Percentiles rank a stretch among this genome's conserved stretches.
These are phyloP conservation scores for Ophidiomyces ophidiicola DNA, from an alignment of 2,329 filamentous ascomycete genomes.

Conservation along the genomic window DNA sequence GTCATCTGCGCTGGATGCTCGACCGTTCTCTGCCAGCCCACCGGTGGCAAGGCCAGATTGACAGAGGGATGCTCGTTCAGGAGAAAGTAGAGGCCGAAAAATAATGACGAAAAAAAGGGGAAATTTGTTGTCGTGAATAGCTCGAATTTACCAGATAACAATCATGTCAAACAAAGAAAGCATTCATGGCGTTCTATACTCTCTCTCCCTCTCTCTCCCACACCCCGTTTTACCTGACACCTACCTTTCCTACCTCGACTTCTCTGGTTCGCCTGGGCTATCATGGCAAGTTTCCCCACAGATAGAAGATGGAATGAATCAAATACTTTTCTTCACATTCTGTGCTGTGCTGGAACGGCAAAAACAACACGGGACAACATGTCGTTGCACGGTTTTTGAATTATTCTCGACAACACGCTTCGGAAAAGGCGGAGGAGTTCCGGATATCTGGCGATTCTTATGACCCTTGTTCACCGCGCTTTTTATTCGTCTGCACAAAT, in stretches of 20 bases:
- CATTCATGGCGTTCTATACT: conserved; percentile 27
- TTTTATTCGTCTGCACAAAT: conserved; percentile 15
- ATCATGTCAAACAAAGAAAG: conserved; percentile 19
- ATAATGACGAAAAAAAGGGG: conserved; percentile 6
- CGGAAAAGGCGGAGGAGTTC: conserved; percentile 45
- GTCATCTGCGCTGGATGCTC: conserved; percentile 99
- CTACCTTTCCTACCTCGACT: conserved; percentile 7
- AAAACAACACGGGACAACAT: conserved; percentile 25
- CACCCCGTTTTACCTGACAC: conserved; percentile 15
- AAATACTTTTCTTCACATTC: conserved; percentile 21
- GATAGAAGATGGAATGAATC: conserved; percentile 40
- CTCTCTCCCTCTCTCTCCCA: conserved; percentile 20
- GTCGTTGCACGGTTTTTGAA: conserved; percentile 9
- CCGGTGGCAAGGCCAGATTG: conserved; percentile 95
- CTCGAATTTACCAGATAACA: conserved; percentile 10
- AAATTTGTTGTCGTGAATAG: conserved; percentile 17
- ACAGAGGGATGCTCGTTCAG: conserved; percentile 99
- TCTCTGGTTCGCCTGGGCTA: conserved; percentile 1
- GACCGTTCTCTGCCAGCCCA: conserved; percentile 98
- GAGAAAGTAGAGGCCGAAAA: conserved; percentile 65
- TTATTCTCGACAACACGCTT: conserved; percentile 41
- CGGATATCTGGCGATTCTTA: conserved; percentile 68
- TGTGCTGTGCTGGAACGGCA: conserved; percentile 22
- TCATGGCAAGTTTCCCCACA: conserved; percentile 15
- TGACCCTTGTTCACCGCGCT: conserved; percentile 37